phyloP scores from a whole-genome alignment of 805 yeast species.

The Wickerhamiella sorbophila region DNA sequence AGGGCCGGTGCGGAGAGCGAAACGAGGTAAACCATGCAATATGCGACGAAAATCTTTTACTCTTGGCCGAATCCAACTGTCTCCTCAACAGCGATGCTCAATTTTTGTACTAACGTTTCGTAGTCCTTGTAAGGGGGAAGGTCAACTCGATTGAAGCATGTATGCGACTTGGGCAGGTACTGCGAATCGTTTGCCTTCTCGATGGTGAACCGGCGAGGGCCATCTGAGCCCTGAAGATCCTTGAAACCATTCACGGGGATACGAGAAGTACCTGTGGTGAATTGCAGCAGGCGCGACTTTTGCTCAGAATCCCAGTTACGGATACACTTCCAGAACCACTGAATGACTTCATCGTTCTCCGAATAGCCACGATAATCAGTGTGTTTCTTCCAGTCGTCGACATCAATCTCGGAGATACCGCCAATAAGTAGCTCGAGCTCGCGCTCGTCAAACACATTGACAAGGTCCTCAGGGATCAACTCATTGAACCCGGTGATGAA shows the following conservation, averaged over 20 bases:
- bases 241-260: conserved; percentile 98
- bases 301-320: conserved; percentile 93
- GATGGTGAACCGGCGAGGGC: conserved; percentile 96
- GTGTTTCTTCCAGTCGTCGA: conserved; percentile 98
- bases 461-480: conserved; percentile 90
- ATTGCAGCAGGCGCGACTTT: conserved; percentile 86
- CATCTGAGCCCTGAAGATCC: conserved; percentile 97
- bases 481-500: conserved; percentile 96
- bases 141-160: conserved; percentile 98
- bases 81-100: conserved; percentile 94
- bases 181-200: conserved; percentile 93
- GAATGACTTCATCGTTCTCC: conserved; percentile 89
- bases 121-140: conserved; percentile 83
- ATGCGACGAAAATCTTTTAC: conserved; percentile 24
- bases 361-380: conserved; percentile 98
- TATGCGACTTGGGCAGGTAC: conserved; percentile 91
- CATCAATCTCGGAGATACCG: conserved; percentile 95
- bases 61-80: conserved; percentile 99
- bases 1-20: not conserved
- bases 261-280: conserved; percentile 97
- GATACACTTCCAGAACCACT: conserved; percentile 97
- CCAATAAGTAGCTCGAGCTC: conserved; percentile 94
- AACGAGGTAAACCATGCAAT: not conserved
- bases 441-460: conserved; percentile 93
- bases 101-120: conserved; percentile 73